Conservation (phyloP, 2,329 filamentous ascomycete species). For the Leptoxyphium fumago region DNA sequence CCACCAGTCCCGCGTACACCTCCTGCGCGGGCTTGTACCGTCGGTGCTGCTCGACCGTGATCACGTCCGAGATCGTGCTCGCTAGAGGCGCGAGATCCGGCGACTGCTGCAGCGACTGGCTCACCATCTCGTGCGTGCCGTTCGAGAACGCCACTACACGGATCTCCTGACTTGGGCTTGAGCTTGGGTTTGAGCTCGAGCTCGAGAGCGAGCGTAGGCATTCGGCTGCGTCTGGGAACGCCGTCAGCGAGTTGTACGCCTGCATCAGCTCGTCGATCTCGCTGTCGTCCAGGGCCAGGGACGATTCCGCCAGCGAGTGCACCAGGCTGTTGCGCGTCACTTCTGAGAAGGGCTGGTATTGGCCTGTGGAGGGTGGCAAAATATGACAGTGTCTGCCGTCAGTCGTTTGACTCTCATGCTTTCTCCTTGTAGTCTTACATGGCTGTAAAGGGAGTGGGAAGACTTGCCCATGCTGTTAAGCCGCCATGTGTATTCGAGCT, state of each 20-base stretch:
- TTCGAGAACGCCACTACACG: conserved; percentile 55
- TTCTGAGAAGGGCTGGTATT: conserved; percentile 47
- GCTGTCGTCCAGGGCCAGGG: conserved; percentile 28
- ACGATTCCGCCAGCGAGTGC: conserved; percentile 49
- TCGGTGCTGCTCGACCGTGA: conserved; percentile 46
- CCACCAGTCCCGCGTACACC: conserved; percentile 46
- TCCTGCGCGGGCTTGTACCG: conserved; percentile 52
- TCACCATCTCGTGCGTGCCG: conserved; percentile 49
- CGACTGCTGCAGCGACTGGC: conserved; percentile 43
- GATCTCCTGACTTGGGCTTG: conserved; percentile 21
- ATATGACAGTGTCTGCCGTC: neutral
- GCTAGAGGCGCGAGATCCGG: conserved; percentile 38
- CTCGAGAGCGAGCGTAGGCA: conserved; percentile 36
- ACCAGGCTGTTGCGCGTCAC: conserved; percentile 47
- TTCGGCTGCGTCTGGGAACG: conserved; percentile 48
- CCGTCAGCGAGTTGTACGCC: conserved; percentile 48
- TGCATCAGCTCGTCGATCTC: conserved; percentile 41
- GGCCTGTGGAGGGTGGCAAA: conserved; percentile 27
- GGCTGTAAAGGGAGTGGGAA: conserved; percentile 2
- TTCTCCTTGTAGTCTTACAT: no score
- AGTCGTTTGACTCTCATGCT: no score
- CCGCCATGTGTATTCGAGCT: conserved; percentile 66
- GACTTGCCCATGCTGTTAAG: conserved; percentile 56
- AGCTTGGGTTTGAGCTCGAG: conserved; percentile 5
- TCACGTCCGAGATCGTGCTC: conserved; percentile 36